Percentiles rank a stretch among this genome's conserved stretches.
phyloP scores from a whole-genome alignment of 2,329 filamentous ascomycete species.

The Colletotrichum sp. region DNA sequence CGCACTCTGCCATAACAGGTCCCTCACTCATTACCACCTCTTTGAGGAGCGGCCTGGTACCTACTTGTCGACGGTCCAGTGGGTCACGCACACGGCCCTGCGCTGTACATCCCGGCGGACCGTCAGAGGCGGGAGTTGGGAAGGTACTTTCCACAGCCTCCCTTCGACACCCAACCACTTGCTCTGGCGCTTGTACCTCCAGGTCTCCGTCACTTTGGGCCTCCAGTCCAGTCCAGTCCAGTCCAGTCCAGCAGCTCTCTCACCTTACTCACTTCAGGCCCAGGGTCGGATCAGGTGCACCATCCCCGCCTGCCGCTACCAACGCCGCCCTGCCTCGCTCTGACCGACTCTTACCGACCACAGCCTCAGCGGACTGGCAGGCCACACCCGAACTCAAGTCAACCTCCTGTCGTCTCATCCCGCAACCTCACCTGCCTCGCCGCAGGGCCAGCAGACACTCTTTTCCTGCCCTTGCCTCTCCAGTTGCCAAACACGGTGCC shows the following conservation, averaged over 20 bases:
- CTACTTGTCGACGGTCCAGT: neutral
- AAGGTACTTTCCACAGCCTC: neutral
- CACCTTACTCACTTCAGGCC: neutral
- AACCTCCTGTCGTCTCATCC: constrained; percentile 20
- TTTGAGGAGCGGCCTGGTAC: neutral
- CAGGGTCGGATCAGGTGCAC: constrained; percentile 11
- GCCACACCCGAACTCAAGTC: constrained; percentile 17
- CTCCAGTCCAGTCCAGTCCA: neutral
- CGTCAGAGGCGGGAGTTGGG: neutral
- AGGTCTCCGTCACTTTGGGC: neutral
- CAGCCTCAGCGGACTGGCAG: constrained; percentile 15
- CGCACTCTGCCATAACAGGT: neutral
- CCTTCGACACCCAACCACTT: neutral
- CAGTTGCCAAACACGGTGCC: neutral
- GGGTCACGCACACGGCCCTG: neutral
- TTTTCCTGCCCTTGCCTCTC: neutral
- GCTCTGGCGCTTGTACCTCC: neutral
- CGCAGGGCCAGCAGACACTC: neutral
- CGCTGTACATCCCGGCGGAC: neutral
- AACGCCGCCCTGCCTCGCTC: constrained; percentile 11
- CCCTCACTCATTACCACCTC: neutral
- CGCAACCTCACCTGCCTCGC: constrained; percentile 6
- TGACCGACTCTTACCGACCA: constrained; percentile 19
- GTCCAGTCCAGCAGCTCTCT: neutral
- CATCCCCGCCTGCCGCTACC: constrained; percentile 2